A percentile compares a stretch with the other conserved stretches of the same genome.
Conservation (phyloP, 805 yeast species). For the Lachancea quebecensis region DNA sequence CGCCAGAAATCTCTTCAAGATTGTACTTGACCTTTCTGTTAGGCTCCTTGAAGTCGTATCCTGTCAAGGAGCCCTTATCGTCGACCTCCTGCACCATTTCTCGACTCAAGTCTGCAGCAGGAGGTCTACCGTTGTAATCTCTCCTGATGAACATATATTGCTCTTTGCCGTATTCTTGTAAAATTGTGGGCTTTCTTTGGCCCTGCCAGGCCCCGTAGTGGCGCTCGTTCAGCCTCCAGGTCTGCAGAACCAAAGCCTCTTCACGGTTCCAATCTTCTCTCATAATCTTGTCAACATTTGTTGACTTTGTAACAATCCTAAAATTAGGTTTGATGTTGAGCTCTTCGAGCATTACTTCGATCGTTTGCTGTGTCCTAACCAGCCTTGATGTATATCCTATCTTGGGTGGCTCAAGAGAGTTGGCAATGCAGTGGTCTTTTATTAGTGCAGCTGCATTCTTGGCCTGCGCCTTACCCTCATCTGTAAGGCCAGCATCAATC, state of each 20-base stretch:
- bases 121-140: constrained; percentile 70
- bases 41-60: constrained; percentile 33
- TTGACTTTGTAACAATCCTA: constrained; percentile 18
- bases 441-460: constrained; percentile 54
- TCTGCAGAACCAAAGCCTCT: constrained; percentile 49
- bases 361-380: constrained; percentile 69
- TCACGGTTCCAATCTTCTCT: constrained; percentile 5
- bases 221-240: constrained; percentile 79
- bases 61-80: constrained; percentile 27
- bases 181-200: constrained; percentile 58
- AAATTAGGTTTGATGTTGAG: constrained; percentile 29
- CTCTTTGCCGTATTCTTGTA: constrained; percentile 60
- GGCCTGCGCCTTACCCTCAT: constrained; percentile 64
- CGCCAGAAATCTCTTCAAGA: constrained; percentile 34
- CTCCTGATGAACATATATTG: constrained; percentile 75
- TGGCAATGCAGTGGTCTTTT: constrained; percentile 31
- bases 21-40: constrained; percentile 29
- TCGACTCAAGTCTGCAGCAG: constrained; percentile 32
- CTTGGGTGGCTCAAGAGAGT: constrained; percentile 38
- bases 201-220: constrained; percentile 84
- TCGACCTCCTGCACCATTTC: constrained; percentile 36
- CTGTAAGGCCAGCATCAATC: constrained; percentile 69
- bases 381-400: constrained; percentile 64
- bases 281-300: constrained; percentile 6
- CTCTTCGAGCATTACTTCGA: constrained; percentile 54